Evolutionary conservation across 805 yeast genomes (phyloP), one percentile per base, ranked within the genome.

Genomic region (Kodamaea restingae): DNA sequence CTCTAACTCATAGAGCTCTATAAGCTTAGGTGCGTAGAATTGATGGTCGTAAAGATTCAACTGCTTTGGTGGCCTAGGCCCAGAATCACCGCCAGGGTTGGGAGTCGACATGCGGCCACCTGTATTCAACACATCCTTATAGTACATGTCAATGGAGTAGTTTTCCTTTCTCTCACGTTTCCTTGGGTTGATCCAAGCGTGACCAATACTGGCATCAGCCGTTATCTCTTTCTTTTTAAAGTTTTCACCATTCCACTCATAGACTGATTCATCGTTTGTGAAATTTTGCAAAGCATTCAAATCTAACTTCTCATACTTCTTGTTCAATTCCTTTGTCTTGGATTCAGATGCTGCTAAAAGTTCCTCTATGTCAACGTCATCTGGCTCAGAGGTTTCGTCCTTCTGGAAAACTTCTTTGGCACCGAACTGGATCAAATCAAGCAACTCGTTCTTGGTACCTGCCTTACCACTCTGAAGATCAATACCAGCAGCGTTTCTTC

Each of bases 211-310:
- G 15, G 76, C 66, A 28, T 73, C 65, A 9, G 72, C 70, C 20
- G 71, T 61, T n/a, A 66, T 61, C 3, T 65, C 60, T 50, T 81
- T 81, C 63, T 80, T 80, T 60, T 81, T 81, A 65, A 84, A 85
- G 53, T 82, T 83, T 47, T 83, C 80, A 35, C 95, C 95, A 58
- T 85, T 81, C 95, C 95, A 85, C 60, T 85, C 91, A 60, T 85
- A 85, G 10, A 87, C 90, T 3, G 76, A 69, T 39, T 67, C 74
- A 44, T 79, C 84, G 40, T 81, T 75, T 20, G 84, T 69, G 55
- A 83, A 84, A 54, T 81, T 82, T 52, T 85, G 93, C 45, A 85
- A 65, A 42, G 87, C 95, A 55, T 81, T 88, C 39, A 85, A 67
- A 34, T 88, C 86, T 35, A 85, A 65, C 35, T 80, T 73, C 3